Percentiles rank a stretch among this genome's conserved stretches.
phyloP scores from a whole-genome alignment of 345 rosid genomes.

The Lenwebbia sp. region DNA sequence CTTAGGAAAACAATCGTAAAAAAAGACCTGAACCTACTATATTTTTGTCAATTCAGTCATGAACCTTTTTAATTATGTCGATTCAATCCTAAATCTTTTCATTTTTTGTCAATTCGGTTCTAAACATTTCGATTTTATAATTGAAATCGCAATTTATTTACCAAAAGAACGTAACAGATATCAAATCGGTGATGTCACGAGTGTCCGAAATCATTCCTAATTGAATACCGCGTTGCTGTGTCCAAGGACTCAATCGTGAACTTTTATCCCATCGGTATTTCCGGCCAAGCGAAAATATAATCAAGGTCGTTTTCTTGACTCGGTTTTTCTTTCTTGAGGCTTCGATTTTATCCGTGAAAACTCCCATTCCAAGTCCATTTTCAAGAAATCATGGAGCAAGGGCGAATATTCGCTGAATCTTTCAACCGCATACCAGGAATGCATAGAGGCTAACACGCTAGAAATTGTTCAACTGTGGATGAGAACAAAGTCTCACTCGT shows the following conservation, averaged over 20 bases:
- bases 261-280: background rate
- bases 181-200: background rate
- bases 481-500: background rate
- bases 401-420: background rate
- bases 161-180: background rate
- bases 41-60: too few relatives aligned
- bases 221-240: too few relatives aligned
- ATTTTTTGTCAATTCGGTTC: too few relatives aligned
- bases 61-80: too few relatives aligned
- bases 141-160: background rate
- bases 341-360: background rate
- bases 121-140: too few relatives aligned
- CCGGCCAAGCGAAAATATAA: background rate
- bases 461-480: background rate
- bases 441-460: background rate
- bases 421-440: background rate
- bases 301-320: background rate
- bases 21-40: too few relatives aligned
- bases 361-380: background rate
- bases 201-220: too few relatives aligned
- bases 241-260: background rate
- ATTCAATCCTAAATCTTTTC: too few relatives aligned
- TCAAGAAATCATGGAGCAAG: background rate
- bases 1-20: too few relatives aligned
- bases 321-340: background rate